phyloP scores from a whole-genome alignment of 768 basidiomycete species.

The Amyloporia xantha region DNA sequence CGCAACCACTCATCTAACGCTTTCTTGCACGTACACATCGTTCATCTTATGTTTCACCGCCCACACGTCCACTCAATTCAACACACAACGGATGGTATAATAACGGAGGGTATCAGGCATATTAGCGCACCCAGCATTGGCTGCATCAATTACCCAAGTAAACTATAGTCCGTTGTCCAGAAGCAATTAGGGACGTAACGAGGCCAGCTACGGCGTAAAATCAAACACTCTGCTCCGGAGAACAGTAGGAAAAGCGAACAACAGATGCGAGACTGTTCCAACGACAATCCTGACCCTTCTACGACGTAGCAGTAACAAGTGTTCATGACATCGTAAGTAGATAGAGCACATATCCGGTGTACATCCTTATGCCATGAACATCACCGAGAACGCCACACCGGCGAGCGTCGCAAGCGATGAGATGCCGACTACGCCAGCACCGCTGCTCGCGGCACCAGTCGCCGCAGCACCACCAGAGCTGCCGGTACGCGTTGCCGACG shows the following conservation, averaged over 20 bases:
- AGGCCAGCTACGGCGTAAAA: background rate
- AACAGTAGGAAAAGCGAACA: no score
- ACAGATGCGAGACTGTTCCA: no score
- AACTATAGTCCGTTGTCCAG: slow-evolving; percentile 1
- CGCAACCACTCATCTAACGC: no score
- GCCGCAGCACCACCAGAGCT: slow-evolving; percentile 2
- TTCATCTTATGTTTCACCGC: no score
- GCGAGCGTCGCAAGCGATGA: slow-evolving; percentile 26
- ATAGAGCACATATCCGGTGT: background rate
- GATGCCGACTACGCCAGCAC: slow-evolving; percentile 17
- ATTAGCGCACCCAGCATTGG: background rate
- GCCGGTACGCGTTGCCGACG: slow-evolving; percentile 7
- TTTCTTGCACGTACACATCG: no score
- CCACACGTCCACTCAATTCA: no score
- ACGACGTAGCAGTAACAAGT: background rate
- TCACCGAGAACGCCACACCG: slow-evolving; percentile 29
- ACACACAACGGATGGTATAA: background rate
- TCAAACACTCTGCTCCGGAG: no score
- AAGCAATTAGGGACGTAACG: background rate
- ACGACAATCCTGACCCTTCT: background rate
- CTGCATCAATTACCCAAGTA: background rate
- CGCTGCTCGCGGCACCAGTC: slow-evolving; percentile 12
- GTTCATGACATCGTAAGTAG: background rate
- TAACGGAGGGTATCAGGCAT: background rate
- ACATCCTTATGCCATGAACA: slow-evolving; percentile 27